Evolutionary conservation across 73 alveolate genomes (phyloP).

Genomic region (Paramecium sonneborni): DNA sequence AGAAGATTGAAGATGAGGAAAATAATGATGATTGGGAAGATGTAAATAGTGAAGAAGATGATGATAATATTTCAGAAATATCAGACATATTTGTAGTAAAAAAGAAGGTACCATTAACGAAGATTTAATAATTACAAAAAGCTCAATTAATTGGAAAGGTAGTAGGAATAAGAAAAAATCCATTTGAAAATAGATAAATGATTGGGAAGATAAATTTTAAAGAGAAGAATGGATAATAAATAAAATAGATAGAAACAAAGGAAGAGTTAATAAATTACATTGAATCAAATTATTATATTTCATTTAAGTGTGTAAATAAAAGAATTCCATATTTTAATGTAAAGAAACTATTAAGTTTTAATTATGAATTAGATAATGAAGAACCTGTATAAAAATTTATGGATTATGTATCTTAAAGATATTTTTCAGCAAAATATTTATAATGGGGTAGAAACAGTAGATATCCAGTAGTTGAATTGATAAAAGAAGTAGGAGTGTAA

Average conservation of each 20-base stretch:
- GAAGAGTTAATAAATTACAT: neutral
- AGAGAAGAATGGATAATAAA: neutral
- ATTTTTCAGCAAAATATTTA: constrained; percentile 21
- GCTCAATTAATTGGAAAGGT: neutral
- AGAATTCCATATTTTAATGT: neutral
- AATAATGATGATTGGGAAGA: constrained; percentile 65
- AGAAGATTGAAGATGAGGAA: constrained; percentile 24
- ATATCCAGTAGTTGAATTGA: constrained; percentile 45
- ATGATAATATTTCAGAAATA: neutral
- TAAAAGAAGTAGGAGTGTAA: constrained; percentile 87
- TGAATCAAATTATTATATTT: neutral
- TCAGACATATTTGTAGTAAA: neutral
- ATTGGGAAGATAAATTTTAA: neutral
- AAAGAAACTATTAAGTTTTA: neutral
- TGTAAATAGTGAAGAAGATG: neutral
- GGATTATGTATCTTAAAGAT: constrained; percentile 11
- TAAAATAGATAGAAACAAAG: neutral
- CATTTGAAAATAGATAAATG: neutral
- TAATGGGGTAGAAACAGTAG: neutral
- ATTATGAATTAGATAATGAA: neutral
- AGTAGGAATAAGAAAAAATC: neutral
- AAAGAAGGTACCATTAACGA: neutral
- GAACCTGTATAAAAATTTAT: neutral
- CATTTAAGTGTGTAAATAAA: constrained; percentile 23
- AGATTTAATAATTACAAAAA: neutral